A percentile compares a stretch with the other conserved stretches of the same genome.
Evolutionary conservation across 2,329 filamentous ascomycete genomes (phyloP).

Genomic region (Chrysosporium queenslandicum): DNA sequence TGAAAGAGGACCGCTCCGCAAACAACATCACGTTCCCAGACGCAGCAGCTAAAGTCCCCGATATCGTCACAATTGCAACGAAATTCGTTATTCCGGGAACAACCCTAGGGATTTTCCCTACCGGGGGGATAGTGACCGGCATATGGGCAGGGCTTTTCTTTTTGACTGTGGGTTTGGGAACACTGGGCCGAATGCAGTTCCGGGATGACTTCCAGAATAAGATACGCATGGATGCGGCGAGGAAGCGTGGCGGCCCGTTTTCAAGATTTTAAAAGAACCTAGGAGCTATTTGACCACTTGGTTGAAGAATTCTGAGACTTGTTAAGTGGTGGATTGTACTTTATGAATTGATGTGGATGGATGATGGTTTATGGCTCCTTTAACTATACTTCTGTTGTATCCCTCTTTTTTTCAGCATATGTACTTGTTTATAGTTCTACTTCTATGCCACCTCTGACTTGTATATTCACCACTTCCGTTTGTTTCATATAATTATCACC

Average conservation of each 20-base stretch:
- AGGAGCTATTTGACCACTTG: background rate
- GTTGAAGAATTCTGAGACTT: background rate
- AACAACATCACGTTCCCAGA: conserved; percentile 22
- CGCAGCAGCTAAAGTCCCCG: conserved; percentile 19
- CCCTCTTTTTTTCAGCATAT: background rate
- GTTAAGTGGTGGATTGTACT: conserved; percentile 1
- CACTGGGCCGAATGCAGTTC: conserved; percentile 26
- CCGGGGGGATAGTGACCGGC: conserved; percentile 26
- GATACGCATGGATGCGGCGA: conserved; percentile 9
- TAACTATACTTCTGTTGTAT: background rate
- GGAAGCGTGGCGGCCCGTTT: background rate
- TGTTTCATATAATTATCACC: background rate
- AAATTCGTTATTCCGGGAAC: conserved; percentile 28
- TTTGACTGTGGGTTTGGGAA: conserved; percentile 27
- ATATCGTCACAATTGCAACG: conserved; percentile 20
- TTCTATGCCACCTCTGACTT: background rate
- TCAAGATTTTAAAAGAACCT: background rate
- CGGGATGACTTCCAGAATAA: conserved; percentile 20
- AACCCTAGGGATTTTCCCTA: conserved; percentile 25
- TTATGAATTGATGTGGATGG: conserved; percentile 4
- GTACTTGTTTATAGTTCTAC: conserved; percentile 3
- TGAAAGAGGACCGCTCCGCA: conserved; percentile 17
- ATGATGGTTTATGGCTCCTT: conserved; percentile 1
- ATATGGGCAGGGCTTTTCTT: conserved; percentile 27
- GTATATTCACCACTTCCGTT: background rate